These are phyloP conservation scores for Cladochytrium tenue DNA, from an alignment of 371 early-diverging fungal species.

Conservation along the genomic window DNA sequence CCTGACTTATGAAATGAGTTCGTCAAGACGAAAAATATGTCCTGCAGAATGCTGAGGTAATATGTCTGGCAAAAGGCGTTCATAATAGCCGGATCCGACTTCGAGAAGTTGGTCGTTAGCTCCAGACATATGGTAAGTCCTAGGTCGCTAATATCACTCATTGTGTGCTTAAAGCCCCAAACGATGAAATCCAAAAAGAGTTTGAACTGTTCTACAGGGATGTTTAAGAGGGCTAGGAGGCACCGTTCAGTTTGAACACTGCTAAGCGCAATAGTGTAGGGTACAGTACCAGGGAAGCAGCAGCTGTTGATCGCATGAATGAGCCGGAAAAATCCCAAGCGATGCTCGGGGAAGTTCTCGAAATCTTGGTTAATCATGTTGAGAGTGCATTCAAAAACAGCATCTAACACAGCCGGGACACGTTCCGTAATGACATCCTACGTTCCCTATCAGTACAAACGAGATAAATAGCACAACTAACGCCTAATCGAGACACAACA, in stretches of 20 bases:
- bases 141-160: conserved; percentile 94
- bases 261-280: not conserved
- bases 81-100: conserved; percentile 74
- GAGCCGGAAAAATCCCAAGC: conserved; percentile 89
- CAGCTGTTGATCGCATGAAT: conserved; percentile 79
- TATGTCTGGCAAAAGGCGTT: conserved; percentile 89
- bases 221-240: conserved; percentile 72
- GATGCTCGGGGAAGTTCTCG: conserved; percentile 94
- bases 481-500: conserved; percentile 78
- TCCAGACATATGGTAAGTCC: conserved; percentile 85
- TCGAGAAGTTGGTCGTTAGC: conserved; percentile 77
- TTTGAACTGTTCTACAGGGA: conserved; percentile 84
- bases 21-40: conserved; percentile 93
- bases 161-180: conserved; percentile 98
- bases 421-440: conserved; percentile 76
- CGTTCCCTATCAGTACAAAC: conserved; percentile 7
- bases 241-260: not conserved
- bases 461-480: conserved; percentile 34
- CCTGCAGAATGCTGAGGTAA: conserved; percentile 85
- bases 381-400: conserved; percentile 92
- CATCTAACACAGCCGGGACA: conserved; percentile 82
- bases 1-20: conserved; percentile 97
- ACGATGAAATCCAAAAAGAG: conserved; percentile 87
- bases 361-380: conserved; percentile 98
- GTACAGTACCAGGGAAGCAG: conserved; percentile 76